These are phyloP conservation scores for Cordyceps farinosa DNA, from an alignment of 2,329 filamentous ascomycete species.

Conservation along the genomic window DNA sequence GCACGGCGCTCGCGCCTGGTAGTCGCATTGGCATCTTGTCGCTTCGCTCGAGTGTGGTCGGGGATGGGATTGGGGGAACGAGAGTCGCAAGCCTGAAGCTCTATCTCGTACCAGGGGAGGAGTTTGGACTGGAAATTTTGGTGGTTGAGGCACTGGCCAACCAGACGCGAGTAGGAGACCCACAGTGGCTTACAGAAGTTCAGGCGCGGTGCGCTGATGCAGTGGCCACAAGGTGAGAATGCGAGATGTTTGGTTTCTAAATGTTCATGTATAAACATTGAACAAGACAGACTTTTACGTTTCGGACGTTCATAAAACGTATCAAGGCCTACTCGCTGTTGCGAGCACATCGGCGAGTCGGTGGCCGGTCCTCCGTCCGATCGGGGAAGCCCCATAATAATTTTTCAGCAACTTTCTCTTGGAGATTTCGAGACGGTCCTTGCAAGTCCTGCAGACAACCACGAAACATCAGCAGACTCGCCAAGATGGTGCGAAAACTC, in stretches of 20 bases:
- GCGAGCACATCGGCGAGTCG: conserved; percentile 10
- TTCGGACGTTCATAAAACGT: neutral
- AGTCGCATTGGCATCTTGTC: conserved; percentile 41
- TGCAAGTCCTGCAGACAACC: neutral
- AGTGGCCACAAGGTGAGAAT: neutral
- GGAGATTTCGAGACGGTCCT: conserved; percentile 1
- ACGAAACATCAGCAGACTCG: conserved; percentile 9
- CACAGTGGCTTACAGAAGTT: neutral
- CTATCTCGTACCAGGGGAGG: neutral
- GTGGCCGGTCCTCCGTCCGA: conserved; percentile 9
- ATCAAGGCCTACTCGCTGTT: neutral
- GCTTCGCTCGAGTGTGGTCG: conserved; percentile 19
- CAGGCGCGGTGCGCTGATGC: neutral
- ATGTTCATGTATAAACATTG: neutral
- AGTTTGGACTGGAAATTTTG: conserved; percentile 9
- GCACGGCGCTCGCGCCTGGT: conserved; percentile 25
- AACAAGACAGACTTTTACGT: neutral
- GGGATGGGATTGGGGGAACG: neutral
- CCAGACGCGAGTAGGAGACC: neutral
- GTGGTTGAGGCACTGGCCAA: neutral
- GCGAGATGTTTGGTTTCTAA: neutral
- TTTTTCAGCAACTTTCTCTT: conserved; percentile 12
- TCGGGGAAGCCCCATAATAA: conserved; percentile 9
- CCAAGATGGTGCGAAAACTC: conserved; percentile 85
- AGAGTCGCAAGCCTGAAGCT: neutral